Evolutionary conservation across 306 rosid species (phyloP), one percentile per base, ranked within the genome.

Genomic region (Corylus americana): DNA sequence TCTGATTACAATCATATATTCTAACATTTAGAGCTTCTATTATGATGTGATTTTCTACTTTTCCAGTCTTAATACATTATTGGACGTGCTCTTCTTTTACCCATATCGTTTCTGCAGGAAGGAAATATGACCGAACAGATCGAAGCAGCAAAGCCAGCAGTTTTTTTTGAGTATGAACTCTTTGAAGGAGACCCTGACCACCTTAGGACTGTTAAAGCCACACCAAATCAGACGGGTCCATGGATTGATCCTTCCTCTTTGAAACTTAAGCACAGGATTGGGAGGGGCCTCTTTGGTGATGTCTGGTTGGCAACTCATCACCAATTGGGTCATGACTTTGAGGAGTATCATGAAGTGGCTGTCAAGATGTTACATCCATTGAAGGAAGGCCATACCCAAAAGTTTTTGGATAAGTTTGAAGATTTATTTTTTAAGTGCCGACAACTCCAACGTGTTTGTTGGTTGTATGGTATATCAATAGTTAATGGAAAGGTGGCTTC

Each of bases 221-320:
- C 90, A 55, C 79, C 91, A 22, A 73, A 55, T 57, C 78, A 51
- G 55, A 17, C 79, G 64, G 87, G 79, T 85, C 89, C 92, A 11
- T 85, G 98, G 97, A 90, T 90, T 80, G 94, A 92, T 78, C 92
- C 98, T 51, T 83, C 89, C 59, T 85, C 88, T 42, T 83, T 95
- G 87, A 95, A 92, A 76, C 98, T 95, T 81, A 84, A 87, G 68
- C 97, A 95, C 83, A 87, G 98, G 82, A 90, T 92, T 77, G 98
- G 97, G 13, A 84, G 96, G 73, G 98, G 98, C 0, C 90, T 87
- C 20, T 91, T 92, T 63, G 98, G 98, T 49, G 98, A 95, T 81
- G 92, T 95, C 79, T 95, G 97, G 97, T 83, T 95, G 74, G 98
- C 94, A 62, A 95, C 98, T 45, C 96, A 80, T 85, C 97, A 92